A percentile compares a stretch with the other conserved stretches of the same genome.
phyloP scores from a whole-genome alignment of 257 asterid genomes.

The Gentiana straminea region DNA sequence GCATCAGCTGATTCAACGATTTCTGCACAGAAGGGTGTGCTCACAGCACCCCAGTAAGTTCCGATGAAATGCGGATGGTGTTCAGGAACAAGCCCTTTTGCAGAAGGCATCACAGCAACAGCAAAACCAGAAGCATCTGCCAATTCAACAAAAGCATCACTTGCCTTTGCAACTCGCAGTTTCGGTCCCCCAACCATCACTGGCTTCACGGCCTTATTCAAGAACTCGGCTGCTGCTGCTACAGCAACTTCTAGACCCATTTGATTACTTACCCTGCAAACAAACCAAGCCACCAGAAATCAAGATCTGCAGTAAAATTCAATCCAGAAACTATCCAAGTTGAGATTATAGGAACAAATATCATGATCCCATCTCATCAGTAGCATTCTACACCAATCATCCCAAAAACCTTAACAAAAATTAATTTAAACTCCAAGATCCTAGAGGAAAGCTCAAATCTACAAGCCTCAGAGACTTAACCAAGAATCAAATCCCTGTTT shows the following conservation, averaged over 20 bases:
- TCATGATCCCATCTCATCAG: neutral
- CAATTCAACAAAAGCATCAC: slow-evolving; percentile 41
- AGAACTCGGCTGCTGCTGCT: slow-evolving; percentile 51
- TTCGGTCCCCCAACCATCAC: slow-evolving; percentile 77
- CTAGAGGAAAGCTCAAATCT: too few relatives aligned
- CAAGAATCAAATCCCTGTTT: too few relatives aligned
- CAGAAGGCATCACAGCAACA: too few relatives aligned
- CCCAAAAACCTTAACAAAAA: too few relatives aligned
- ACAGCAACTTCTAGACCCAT: slow-evolving; percentile 70
- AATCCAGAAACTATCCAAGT: too few relatives aligned
- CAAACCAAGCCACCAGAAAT: neutral
- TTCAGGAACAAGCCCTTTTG: slow-evolving; percentile 41
- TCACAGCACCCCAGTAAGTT: slow-evolving; percentile 84
- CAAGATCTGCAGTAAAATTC: neutral
- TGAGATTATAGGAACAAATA: neutral
- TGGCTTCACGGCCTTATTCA: slow-evolving; percentile 69
- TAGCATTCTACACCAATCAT: neutral
- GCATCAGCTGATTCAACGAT: slow-evolving; percentile 85
- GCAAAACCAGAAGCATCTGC: slow-evolving; percentile 18
- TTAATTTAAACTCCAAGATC: too few relatives aligned
- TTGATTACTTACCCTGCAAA: slow-evolving; percentile 39
- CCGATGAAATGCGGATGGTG: slow-evolving; percentile 14
- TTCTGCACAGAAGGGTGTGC: slow-evolving; percentile 71
- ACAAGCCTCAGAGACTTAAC: too few relatives aligned
- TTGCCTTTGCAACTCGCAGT: slow-evolving; percentile 54